Percentiles rank a stretch among this genome's conserved stretches.
Conservation (phyloP, 805 yeast species). For the Candida vartiovaarae region DNA sequence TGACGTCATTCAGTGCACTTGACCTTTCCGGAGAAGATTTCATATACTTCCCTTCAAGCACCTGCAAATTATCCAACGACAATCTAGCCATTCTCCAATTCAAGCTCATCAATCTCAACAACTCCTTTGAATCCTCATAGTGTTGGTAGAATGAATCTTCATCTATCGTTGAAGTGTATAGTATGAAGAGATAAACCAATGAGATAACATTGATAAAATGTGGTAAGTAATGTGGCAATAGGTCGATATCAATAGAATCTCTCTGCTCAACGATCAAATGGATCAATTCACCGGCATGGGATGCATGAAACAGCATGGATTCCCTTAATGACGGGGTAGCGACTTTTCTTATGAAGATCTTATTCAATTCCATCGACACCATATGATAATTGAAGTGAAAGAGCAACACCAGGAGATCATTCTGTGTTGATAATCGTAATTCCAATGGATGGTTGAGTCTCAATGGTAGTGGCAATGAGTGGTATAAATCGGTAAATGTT, state of each 20-base stretch:
- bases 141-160: neutral
- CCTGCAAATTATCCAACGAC: neutral
- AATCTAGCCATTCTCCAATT: conserved; percentile 1
- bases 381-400: conserved; percentile 23
- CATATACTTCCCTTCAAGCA: neutral
- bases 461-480: conserved; percentile 17
- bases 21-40: neutral
- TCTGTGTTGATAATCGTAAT: neutral
- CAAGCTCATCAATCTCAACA: neutral
- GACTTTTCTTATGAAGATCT: conserved; percentile 15
- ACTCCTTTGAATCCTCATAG: neutral
- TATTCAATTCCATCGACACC: conserved; percentile 17
- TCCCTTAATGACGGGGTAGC: neutral
- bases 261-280: neutral
- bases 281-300: conserved; percentile 11
- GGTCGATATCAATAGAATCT: neutral
- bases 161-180: neutral
- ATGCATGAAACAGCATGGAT: conserved; percentile 11
- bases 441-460: conserved; percentile 1
- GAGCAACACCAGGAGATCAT: conserved; percentile 11
- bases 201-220: conserved; percentile 6
- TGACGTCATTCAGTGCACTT: neutral
- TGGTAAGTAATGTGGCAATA: conserved; percentile 13
- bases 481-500: conserved; percentile 18
- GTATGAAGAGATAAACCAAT: conserved; percentile 6